Percentiles rank a stretch among this genome's conserved stretches.
These are phyloP conservation scores for Grosmannia serpens DNA, from an alignment of 2,329 filamentous ascomycete genomes.

Conservation along the genomic window DNA sequence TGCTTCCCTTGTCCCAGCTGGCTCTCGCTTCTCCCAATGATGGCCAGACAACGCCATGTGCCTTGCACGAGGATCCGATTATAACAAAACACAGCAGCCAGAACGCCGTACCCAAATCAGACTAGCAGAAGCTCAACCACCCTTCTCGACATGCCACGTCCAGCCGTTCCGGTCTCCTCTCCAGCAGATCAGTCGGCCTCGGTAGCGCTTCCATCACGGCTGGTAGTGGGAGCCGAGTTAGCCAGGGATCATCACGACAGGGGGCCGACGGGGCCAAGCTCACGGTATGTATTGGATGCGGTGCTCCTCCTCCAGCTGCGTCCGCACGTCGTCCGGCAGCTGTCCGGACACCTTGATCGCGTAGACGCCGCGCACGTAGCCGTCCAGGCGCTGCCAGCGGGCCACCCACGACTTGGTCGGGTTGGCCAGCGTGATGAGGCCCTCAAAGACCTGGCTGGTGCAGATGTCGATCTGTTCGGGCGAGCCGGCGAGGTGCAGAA, in stretches of 20 bases:
- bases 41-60: background rate
- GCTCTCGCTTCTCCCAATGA: background rate
- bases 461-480: slow-evolving; percentile 78
- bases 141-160: background rate
- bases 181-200: slow-evolving; percentile 26
- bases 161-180: background rate
- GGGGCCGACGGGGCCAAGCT: slow-evolving; percentile 14
- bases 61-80: background rate
- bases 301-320: slow-evolving; percentile 50
- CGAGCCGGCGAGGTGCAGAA: slow-evolving; percentile 71
- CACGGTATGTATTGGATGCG: slow-evolving; percentile 56
- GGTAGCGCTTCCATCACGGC: slow-evolving; percentile 44
- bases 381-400: slow-evolving; percentile 88
- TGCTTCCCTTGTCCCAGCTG: background rate
- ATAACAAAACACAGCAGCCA: background rate
- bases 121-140: background rate
- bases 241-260: background rate
- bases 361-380: slow-evolving; percentile 81
- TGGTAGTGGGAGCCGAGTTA: slow-evolving; percentile 16
- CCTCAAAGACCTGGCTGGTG: slow-evolving; percentile 94
- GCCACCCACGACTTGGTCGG: slow-evolving; percentile 86
- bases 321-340: slow-evolving; percentile 53
- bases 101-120: background rate
- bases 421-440: slow-evolving; percentile 73
- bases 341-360: slow-evolving; percentile 89